Percentiles rank a stretch among this genome's conserved stretches.
Evolutionary conservation across 2,329 filamentous ascomycete species (phyloP).

Genomic region (Sporothrix globosa): DNA sequence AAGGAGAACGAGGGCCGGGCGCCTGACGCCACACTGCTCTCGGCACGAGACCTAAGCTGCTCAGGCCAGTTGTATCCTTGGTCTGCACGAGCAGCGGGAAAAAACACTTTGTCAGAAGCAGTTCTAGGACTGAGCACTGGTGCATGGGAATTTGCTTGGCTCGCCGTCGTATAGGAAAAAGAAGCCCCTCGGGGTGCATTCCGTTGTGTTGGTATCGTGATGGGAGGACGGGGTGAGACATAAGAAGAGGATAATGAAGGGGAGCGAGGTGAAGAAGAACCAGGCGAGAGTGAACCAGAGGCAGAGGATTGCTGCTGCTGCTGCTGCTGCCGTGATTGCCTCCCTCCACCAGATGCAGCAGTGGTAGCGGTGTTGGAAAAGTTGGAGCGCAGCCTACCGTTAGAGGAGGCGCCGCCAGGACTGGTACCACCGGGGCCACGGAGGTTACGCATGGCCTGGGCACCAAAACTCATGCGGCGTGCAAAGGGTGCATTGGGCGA

Average conservation of each 20-base stretch:
- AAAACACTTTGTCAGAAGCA: conserved; percentile 64
- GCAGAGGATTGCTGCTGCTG: conserved; percentile 34
- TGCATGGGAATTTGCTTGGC: conserved; percentile 40
- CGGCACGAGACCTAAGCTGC: conserved; percentile 87
- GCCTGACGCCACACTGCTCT: conserved; percentile 68
- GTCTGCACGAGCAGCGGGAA: conserved; percentile 65
- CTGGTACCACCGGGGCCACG: conserved; percentile 61
- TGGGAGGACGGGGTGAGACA: conserved; percentile 12
- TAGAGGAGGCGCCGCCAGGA: conserved; percentile 54
- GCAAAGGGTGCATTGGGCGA: conserved; percentile 74
- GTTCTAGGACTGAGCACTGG: conserved; percentile 50
- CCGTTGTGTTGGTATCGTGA: not conserved
- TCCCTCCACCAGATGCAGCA: conserved; percentile 30
- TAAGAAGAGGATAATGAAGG: conserved; percentile 9
- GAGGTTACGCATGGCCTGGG: conserved; percentile 73
- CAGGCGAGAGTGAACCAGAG: conserved; percentile 17
- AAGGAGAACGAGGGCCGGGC: conserved; percentile 63
- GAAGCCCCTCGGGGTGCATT: not conserved
- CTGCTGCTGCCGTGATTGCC: conserved; percentile 37
- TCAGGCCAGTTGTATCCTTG: conserved; percentile 98
- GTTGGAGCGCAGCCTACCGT: conserved; percentile 59
- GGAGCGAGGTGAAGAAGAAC: conserved; percentile 15
- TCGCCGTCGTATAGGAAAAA: conserved; percentile 35
- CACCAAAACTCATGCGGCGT: conserved; percentile 87
- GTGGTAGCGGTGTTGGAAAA: conserved; percentile 42